Evolutionary conservation across 2,329 filamentous ascomycete species (phyloP), one percentile per base, ranked within the genome.

Genomic region (Lachnum nothofagi): DNA sequence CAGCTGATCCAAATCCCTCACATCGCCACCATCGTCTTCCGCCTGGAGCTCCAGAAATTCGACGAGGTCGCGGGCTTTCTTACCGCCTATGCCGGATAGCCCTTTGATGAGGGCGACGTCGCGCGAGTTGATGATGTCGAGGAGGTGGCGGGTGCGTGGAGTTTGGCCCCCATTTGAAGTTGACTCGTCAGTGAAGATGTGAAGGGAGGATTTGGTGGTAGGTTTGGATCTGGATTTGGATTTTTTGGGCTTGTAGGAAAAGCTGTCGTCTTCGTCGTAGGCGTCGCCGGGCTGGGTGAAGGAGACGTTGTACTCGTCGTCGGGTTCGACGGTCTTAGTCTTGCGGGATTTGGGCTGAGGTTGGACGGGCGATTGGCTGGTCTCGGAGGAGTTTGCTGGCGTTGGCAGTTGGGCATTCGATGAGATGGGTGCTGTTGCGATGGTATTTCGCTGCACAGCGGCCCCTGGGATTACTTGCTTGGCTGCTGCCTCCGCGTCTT

Each of bases 101-200:
- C 78, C 70, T 60, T 77, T 78, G 66, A 90, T 89, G 62, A 78
- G 73, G 12, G 70, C 70, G 16, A 85, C 68, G 52, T 90, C 82
- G 42, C 83, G 77, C 17, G 83, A 87, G 70, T 90, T 90, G 68
- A 90, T 79, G 59, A 89, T 84, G 40, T 78, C 72, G 2, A 90
- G 73, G 2, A 90, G 69, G 51, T 78, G 76, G 53, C 74, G 74
- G 5, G 83, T 83, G 3, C 80, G 74, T 1, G 60, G 61, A 3
- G 56, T 62, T 5, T 48, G 58, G 2, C 55, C 59, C 24, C 67
- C 67, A n/a, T 67, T 63, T 6, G 68, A 64, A 23, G 69, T 68
- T 10, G 68, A 70, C 14, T 74, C 73, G 27, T 65, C 63, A 17
- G 52, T 50, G 33, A 65, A 65, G 9, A 65, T 45, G 14, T 39